Evolutionary conservation across 2,329 filamentous ascomycete species (phyloP).

Genomic region (Neopestalotiopsis clavispora): DNA sequence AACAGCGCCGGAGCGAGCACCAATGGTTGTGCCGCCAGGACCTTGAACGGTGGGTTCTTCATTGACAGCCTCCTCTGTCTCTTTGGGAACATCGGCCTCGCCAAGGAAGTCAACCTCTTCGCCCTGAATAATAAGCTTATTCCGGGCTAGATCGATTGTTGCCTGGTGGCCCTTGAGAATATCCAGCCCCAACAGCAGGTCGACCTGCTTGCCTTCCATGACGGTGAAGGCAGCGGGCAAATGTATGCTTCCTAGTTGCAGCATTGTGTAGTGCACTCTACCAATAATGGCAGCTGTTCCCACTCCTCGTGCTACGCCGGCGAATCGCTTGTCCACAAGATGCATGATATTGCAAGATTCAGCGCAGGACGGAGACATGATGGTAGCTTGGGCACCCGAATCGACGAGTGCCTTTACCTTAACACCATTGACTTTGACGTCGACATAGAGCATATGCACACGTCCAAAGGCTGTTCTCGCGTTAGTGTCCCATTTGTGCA

Average conservation of each 20-base stretch:
- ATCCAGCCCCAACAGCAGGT: constrained; percentile 89
- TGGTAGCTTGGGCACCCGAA: constrained; percentile 95
- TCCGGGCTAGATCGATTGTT: constrained; percentile 83
- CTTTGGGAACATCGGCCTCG: constrained; percentile 92
- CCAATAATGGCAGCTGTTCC: constrained; percentile 94
- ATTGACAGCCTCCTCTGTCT: constrained; percentile 71
- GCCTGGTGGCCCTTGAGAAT: constrained; percentile 98
- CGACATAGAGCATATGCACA: constrained; percentile 95
- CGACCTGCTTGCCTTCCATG: constrained; percentile 98
- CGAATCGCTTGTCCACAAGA: constrained; percentile 89
- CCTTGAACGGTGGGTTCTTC: constrained; percentile 85
- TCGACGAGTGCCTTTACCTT: constrained; percentile 96
- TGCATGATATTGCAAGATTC: constrained; percentile 95
- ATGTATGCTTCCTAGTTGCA: constrained; percentile 87
- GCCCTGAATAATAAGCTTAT: constrained; percentile 85
- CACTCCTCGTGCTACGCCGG: constrained; percentile 89
- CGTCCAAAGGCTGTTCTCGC: constrained; percentile 77
- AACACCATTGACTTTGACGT: constrained; percentile 91
- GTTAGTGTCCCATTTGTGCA: constrained; percentile 1
- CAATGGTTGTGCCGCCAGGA: constrained; percentile 87
- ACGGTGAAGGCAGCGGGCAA: constrained; percentile 96
- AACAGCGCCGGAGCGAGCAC: constrained; percentile 80
- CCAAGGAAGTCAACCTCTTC: constrained; percentile 89
- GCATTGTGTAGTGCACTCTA: constrained; percentile 92
- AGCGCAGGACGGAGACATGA: constrained; percentile 95